Evolutionary conservation across 2,329 filamentous ascomycete genomes (phyloP).

Genomic region (Hymenoscyphus repandus): DNA sequence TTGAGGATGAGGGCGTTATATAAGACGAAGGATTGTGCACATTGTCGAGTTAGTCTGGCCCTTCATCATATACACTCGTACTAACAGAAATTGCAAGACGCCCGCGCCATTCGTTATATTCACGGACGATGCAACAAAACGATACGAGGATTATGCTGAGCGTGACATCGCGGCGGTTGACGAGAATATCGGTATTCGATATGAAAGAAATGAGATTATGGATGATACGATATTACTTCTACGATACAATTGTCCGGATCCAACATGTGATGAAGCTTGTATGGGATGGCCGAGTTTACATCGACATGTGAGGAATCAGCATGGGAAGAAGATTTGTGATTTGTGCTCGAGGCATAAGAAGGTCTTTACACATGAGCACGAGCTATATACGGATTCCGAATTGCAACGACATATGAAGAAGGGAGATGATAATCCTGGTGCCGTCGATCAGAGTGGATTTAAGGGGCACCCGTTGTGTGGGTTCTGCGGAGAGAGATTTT

Average conservation of each 20-base stretch:
- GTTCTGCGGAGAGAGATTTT: conserved; percentile 89
- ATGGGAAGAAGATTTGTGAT: conserved; percentile 88
- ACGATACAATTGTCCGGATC: conserved; percentile 90
- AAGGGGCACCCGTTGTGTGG: conserved; percentile 91
- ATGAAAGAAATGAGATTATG: conserved; percentile 82
- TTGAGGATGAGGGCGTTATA: conserved; percentile 88
- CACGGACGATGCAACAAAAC: conserved; percentile 76
- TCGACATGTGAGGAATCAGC: conserved; percentile 73
- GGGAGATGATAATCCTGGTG: conserved; percentile 86
- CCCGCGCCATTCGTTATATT: conserved; percentile 82
- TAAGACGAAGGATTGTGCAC: conserved; percentile 94
- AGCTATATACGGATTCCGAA: conserved; percentile 77
- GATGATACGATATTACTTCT: conserved; percentile 85
- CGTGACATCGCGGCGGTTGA: conserved; percentile 73
- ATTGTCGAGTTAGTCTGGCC: conserved; percentile 73
- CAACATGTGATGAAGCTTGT: conserved; percentile 78
- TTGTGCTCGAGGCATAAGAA: conserved; percentile 93
- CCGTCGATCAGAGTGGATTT: conserved; percentile 89
- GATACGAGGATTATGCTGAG: conserved; percentile 75
- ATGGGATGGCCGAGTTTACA: conserved; percentile 74
- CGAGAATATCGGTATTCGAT: conserved; percentile 84
- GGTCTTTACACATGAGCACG: conserved; percentile 96
- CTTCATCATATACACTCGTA: background rate
- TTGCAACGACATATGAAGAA: conserved; percentile 82
- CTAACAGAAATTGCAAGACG: conserved; percentile 43